Evolutionary conservation across 495 filamentous ascomycete species (phyloP), one percentile per base, ranked within the genome.

Genomic region (Aspergillus baeticus): DNA sequence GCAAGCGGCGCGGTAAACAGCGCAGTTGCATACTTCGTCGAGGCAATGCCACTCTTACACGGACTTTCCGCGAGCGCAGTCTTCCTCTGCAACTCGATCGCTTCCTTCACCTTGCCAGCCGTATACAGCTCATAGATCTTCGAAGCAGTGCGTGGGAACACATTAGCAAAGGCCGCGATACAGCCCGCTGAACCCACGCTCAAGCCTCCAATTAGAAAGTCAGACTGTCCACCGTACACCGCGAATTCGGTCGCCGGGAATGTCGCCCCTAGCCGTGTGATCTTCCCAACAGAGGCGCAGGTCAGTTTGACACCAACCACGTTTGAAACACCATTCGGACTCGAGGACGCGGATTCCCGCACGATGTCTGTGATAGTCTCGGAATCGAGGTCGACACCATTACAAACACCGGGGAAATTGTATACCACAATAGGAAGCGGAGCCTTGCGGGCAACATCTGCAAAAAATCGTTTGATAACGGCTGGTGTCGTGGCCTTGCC

Each of bases 351-450:
- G 1, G 69, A 70, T 43, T 71, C 69, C 15, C 59, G 64, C 15
- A 70, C 69, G 15, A 90, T 77, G 4, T 67, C 64, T 0, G 79
- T 65, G 20, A 90, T 84, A 0, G 77, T 78, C 23, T 83, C 83
- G 2, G 82, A 86, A 59, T 87, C 83, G 29, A 89, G 62, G 56
- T 90, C 87, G 0, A 91, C 72, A 11, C 86, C 86, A 56, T 89
- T 89, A 66, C 84, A 87, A 11, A 89, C 86, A 5, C 77, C 85
- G 0, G 86, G 86, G 71, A 89, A 89, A 61, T 90, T 89, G 63
- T 89, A 89, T 6, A 89, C 61, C 6, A 90, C 76, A 36, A 89
- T 76, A 0, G 84, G 85, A 10, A 89, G 63, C 6, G 78, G 69
- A 6, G 64, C 68, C 45, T 74, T 65, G 10, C 55, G 59, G 5